These are phyloP conservation scores for Phaffomyces thermotolerans DNA, from an alignment of 805 yeast genomes.

Conservation along the genomic window DNA sequence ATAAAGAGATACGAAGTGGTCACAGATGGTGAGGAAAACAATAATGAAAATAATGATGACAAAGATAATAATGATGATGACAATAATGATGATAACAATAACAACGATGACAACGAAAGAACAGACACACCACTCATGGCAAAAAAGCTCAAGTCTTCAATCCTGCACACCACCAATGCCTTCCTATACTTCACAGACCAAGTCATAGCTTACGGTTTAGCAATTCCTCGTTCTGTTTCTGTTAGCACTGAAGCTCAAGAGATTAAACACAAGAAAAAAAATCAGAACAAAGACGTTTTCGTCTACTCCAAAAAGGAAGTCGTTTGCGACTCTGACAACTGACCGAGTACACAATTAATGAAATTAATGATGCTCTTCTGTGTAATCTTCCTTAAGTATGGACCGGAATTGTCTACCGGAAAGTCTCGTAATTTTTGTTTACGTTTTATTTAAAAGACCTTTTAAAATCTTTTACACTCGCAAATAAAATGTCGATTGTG, in stretches of 20 bases:
- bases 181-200: constrained; percentile 43
- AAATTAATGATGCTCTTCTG: too few relatives aligned
- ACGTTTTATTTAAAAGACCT: too few relatives aligned
- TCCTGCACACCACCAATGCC: constrained; percentile 28
- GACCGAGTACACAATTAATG: too few relatives aligned
- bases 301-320: constrained; percentile 37
- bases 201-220: constrained; percentile 50
- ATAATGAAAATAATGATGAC: constrained; percentile 14
- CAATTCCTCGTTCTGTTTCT: constrained; percentile 44
- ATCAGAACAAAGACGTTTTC: constrained; percentile 31
- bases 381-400: not conserved
- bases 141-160: constrained; percentile 16
- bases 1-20: constrained; percentile 18
- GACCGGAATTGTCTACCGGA: not conserved
- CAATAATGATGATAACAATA: not conserved
- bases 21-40: constrained; percentile 4
- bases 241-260: constrained; percentile 16
- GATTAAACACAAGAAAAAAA: constrained; percentile 12
- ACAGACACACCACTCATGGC: constrained; percentile 2
- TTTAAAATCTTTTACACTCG: not conserved
- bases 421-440: too few relatives aligned
- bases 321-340: constrained; percentile 20
- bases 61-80: constrained; percentile 8
- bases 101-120: constrained; percentile 1
- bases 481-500: constrained; percentile 36